Base-by-base conservation (phyloP, 176 grass and related monocot genomes). In the Cenchrus purpureus region DNA sequence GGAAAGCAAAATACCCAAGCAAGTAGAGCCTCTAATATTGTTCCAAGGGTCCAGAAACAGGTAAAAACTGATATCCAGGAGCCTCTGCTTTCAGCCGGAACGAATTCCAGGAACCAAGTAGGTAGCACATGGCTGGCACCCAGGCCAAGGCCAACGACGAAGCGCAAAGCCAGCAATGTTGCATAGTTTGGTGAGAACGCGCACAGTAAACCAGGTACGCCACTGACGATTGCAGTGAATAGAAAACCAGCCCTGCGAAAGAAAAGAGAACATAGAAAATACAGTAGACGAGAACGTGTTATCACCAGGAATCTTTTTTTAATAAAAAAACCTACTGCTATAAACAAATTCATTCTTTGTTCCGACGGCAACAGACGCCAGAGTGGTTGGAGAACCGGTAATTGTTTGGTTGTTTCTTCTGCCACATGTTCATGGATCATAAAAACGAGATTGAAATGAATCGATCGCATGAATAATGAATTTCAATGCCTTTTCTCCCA, bases 61-160 rank as follows among this genome's bases (percentile, higher is more conserved):
- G 43, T 6, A 56, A 88, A 92, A 50, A 75, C 44, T 28, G 90
- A 57, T 67, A 90, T 90, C 88, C 86, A 92, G 34, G 69, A 86
- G 74, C 90, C 86, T 58, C 92, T 85, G 42, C 64, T 92, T 63
- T 88, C 79, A 84, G 80, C 71, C 54, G 90, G 90, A 79, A 95
- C 84, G 19, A 95, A 95, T 71, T 95, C 90, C 17, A 95, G 73
- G 82, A 95, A 95, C 90, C 93, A 95, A 82, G 86, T 88, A 22
- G 79, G 34, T 31, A 95, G 90, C 12, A 95, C 93, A 63, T 86
- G 86, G 0, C 76, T 83, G 49, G 64, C 88, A 7, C 88, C 93
- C 64, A 95, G 68, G 52, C 93, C 90, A 56, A 95, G 61, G 28
- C 93, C 93, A 50, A 92, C 90, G 42, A 88, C 1, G 65, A 88